phyloP scores from a whole-genome alignment of 257 asterid species.

The Thymus quinquecostatus region DNA sequence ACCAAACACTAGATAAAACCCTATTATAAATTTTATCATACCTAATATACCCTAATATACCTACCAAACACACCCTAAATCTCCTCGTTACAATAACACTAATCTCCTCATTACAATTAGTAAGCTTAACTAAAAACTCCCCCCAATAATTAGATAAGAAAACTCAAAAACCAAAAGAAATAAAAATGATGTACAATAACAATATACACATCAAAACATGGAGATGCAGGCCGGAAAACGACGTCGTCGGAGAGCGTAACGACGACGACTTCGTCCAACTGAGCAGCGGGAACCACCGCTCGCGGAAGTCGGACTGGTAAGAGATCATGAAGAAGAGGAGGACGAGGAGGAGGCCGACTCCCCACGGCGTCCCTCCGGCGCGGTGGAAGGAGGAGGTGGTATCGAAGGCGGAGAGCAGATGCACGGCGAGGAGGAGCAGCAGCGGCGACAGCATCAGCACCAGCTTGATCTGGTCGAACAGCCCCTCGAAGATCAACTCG shows the following conservation, averaged over 20 bases:
- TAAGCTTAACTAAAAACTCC: neutral
- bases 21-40: too few relatives aligned
- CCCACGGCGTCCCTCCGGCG: conserved; percentile 91
- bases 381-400: conserved; percentile 51
- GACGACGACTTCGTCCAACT: conserved; percentile 28
- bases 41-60: too few relatives aligned
- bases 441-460: conserved; percentile 73
- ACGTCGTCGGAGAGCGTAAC: neutral
- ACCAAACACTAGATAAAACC: too few relatives aligned
- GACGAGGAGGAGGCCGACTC: conserved; percentile 71
- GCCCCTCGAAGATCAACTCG: conserved; percentile 65
- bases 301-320: conserved; percentile 78
- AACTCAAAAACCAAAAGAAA: too few relatives aligned
- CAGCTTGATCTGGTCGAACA: conserved; percentile 70
- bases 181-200: neutral
- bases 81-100: neutral
- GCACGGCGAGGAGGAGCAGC: conserved; percentile 61
- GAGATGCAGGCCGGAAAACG: neutral
- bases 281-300: conserved; percentile 81
- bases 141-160: too few relatives aligned
- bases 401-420: conserved; percentile 56
- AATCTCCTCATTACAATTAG: neutral
- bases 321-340: conserved; percentile 85
- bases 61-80: too few relatives aligned
- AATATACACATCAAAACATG: conserved; percentile 1